Evolutionary conservation across 1,284 basidiomycete species (phyloP), one percentile per base, ranked within the genome.

Genomic region (Lentinula novae-zelandiae): DNA sequence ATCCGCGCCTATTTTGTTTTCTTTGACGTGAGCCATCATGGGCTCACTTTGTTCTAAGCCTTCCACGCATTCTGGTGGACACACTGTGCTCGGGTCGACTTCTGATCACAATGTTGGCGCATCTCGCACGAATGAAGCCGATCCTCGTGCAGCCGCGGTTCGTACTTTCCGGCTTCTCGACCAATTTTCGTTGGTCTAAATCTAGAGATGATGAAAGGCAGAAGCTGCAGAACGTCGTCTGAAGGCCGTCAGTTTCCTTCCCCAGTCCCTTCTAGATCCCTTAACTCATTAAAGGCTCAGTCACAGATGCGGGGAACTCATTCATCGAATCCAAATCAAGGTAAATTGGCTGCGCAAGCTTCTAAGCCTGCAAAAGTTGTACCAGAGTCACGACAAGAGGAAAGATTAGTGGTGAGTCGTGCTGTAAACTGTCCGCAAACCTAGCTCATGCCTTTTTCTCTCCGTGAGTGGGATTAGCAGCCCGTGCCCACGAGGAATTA

Each of bases 161-260:
- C 33, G 62, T 57, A 57, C 13, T 27, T 27, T 40, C 36, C 27
- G 20, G 22, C 34, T 50, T 57, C 48, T 55, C 9, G 15, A 27
- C 12, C 22, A 13, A 13, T 12, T 53, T 46, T 46, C 44, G 8
- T 22, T 46, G 49, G 54, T 34, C 48, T 55, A 31, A 42, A 49
- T 34, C 20, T 36, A 51, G 31, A 33, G 33, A 33, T 53, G 5
- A 27, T 12, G 36, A 34, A 42, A 63, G 62, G 62, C 86, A 67
- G 83, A 82, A 70, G 88, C 88, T 60, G 88, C 88, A 62, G 89
- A 90, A 72, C 79, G 80, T 69, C 78, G 88, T 67, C 66, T 81
- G 70, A 78, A 85, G 73, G 79, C 79, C 70, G 87, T 89, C 66
- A 72, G 85, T 75, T 56, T 62, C 40, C 54, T 54, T 55, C 57